Evolutionary conservation across 2,329 filamentous ascomycete genomes (phyloP), one percentile per base, ranked within the genome.

Genomic region (Cordyceps fumosorosea): DNA sequence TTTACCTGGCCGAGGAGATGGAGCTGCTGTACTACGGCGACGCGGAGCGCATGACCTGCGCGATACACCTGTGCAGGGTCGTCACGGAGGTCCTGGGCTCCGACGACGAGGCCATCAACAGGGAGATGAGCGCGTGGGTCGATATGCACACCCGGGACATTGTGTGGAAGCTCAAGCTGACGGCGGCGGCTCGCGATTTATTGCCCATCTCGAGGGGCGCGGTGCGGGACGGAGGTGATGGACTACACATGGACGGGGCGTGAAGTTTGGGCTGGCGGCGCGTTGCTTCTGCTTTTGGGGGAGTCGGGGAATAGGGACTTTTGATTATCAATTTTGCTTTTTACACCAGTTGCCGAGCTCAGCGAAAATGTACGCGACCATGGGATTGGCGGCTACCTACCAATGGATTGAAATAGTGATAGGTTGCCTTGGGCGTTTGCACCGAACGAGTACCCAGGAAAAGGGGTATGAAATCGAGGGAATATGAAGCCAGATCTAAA

Each of bases 1-100:
- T 71, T 5, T 72, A 67, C 20, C 26, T 71, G 5, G 59, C 63
- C 5, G 73, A 75, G 56, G 73, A 75, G 64, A 52, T 67, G 40
- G 62, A 47, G 8, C 67, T 68, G 3, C 62, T 74, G 32, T 55
- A 51, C 12, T 61, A 48, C 14, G 62, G 64, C 1, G 65, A 73
- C 18, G 73, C 67, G 68, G 62, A 64, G 1, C 67, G 72, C 26
- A 64, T 74, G 48, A 60, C 63, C 22, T 64, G 65, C 20, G 69
- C 69, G 18, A 67, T 68, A 11, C 64, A 65, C 7, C 53, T 72
- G 18, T 72, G 69, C 62, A 68, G 66, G 1, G 62, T 69, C 18
- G 65, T 73, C n/a, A 64, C 67, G 0, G 69, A 70, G 45, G 57
- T 63, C 37, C 66, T 68, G 11, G 69, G 68, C 0, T 67, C 64